phyloP scores from a whole-genome alignment of 2,329 filamentous ascomycete genomes.

The Epichloe typhina region DNA sequence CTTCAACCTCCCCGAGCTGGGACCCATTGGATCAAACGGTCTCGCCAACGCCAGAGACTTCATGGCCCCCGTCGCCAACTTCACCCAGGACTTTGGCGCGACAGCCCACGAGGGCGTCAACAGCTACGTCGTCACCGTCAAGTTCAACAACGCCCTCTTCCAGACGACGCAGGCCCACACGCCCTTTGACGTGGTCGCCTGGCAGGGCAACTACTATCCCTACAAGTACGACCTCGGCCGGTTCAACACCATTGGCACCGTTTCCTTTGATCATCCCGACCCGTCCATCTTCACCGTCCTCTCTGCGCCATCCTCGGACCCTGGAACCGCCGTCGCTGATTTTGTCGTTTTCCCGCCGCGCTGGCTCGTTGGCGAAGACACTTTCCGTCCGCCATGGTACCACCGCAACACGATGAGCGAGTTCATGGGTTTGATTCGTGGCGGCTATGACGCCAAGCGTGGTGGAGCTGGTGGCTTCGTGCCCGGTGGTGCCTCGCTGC shows the following conservation, averaged over 20 bases:
- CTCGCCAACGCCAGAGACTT: slow-evolving; percentile 69
- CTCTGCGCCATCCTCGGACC: slow-evolving; percentile 50
- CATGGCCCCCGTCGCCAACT: slow-evolving; percentile 55
- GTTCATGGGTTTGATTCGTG: slow-evolving; percentile 48
- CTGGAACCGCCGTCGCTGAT: slow-evolving; percentile 56
- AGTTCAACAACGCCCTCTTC: slow-evolving; percentile 55
- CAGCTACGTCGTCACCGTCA: slow-evolving; percentile 35
- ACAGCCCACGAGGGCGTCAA: slow-evolving; percentile 24
- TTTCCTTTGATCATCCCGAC: slow-evolving; percentile 66
- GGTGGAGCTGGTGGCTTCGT: slow-evolving; percentile 39
- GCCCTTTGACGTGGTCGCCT: slow-evolving; percentile 68
- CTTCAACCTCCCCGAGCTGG: slow-evolving; percentile 58
- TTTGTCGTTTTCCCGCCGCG: slow-evolving; percentile 63
- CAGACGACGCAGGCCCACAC: slow-evolving; percentile 52
- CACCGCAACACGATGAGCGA: slow-evolving; percentile 57
- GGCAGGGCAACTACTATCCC: slow-evolving; percentile 70
- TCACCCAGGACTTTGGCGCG: slow-evolving; percentile 42
- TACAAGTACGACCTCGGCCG: slow-evolving; percentile 73
- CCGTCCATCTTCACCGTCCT: slow-evolving; percentile 66
- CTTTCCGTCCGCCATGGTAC: slow-evolving; percentile 62
- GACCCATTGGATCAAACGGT: slow-evolving; percentile 60
- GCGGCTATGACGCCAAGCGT: slow-evolving; percentile 48
- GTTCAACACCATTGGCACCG: slow-evolving; percentile 61
- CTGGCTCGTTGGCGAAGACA: slow-evolving; percentile 57
- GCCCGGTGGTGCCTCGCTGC: slow-evolving; percentile 45